Evolutionary conservation across 2,329 filamentous ascomycete species (phyloP).

Genomic region (Cladosporium sp.): DNA sequence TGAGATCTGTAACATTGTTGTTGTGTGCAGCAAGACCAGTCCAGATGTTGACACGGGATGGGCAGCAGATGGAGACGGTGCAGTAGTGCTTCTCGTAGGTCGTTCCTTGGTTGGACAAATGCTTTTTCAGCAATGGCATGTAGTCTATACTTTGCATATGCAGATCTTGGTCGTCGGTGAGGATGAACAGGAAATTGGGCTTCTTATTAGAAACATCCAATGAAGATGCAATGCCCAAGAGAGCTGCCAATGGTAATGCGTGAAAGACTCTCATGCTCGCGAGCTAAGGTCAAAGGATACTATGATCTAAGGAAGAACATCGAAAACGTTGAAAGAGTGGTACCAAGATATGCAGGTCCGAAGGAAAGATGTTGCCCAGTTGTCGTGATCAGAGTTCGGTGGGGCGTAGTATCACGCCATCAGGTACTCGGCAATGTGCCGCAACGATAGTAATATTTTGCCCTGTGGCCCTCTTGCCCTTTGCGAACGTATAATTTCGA

Average conservation of each 20-base stretch:
- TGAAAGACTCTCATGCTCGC: not conserved
- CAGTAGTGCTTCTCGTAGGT: slow-evolving; percentile 64
- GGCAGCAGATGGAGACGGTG: slow-evolving; percentile 67
- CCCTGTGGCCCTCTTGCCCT: not conserved
- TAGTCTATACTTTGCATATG: slow-evolving; percentile 62
- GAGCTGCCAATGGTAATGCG: not conserved
- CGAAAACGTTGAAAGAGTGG: not conserved
- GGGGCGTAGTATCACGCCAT: slow-evolving; percentile 7
- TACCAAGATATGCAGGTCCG: not conserved
- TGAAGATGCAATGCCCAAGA: not conserved
- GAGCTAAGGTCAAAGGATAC: not conserved
- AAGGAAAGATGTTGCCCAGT: not conserved
- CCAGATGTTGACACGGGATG: slow-evolving; percentile 64
- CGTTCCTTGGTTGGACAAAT: slow-evolving; percentile 31
- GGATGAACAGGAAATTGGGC: slow-evolving; percentile 65
- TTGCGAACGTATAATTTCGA: not conserved
- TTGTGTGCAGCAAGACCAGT: slow-evolving; percentile 69
- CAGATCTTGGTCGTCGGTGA: slow-evolving; percentile 68
- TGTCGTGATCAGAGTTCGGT: not conserved
- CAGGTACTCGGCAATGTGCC: not conserved
- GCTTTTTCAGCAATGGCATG: slow-evolving; percentile 52
- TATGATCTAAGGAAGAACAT: not conserved
- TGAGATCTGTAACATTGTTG: slow-evolving; percentile 65
- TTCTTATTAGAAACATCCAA: slow-evolving; percentile 28
- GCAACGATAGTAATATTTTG: not conserved